Conservation (phyloP, 805 yeast species). For the Debaryomyces castellii region DNA sequence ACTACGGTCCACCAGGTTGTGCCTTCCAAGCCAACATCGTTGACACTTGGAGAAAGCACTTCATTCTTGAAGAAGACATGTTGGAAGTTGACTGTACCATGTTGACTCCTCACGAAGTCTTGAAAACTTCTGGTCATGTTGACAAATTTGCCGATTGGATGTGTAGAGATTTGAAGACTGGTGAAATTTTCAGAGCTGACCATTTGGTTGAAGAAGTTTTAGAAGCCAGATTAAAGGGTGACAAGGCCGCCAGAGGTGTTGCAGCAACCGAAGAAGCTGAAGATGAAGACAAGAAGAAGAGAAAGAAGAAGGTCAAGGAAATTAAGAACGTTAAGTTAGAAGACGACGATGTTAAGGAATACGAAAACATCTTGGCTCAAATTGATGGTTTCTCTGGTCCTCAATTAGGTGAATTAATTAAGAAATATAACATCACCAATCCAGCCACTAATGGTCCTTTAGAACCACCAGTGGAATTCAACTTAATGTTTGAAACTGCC, state of each 20-base stretch:
- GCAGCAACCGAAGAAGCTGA: conserved; percentile 51
- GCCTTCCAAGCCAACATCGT: conserved; percentile 94
- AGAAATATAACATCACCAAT: conserved; percentile 78
- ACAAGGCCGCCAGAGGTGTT: conserved; percentile 92
- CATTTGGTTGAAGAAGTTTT: conserved; percentile 97
- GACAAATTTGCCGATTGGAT: conserved; percentile 99
- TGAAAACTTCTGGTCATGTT: conserved; percentile 98
- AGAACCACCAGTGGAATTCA: conserved; percentile 92
- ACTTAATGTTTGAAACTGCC: conserved; percentile 98
- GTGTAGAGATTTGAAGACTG: conserved; percentile 94
- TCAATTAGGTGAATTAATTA: conserved; percentile 86
- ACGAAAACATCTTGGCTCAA: conserved; percentile 83
- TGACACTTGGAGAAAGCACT: conserved; percentile 97
- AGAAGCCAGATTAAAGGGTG: conserved; percentile 95
- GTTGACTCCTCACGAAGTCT: conserved; percentile 96
- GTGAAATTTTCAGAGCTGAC: conserved; percentile 98
- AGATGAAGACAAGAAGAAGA: conserved; percentile 69
- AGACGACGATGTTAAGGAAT: conserved; percentile 75
- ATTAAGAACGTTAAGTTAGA: conserved; percentile 85
- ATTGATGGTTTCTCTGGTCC: conserved; percentile 95
- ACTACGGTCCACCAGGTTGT: conserved; percentile 99
- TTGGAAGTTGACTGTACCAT: conserved; percentile 97
- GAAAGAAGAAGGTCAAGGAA: conserved; percentile 85
- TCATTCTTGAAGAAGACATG: conserved; percentile 97
- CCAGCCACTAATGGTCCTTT: conserved; percentile 86